Evolutionary conservation across 2,329 filamentous ascomycete genomes (phyloP), one percentile per base, ranked within the genome.

Genomic region (Aspergillus novofumigatus): DNA sequence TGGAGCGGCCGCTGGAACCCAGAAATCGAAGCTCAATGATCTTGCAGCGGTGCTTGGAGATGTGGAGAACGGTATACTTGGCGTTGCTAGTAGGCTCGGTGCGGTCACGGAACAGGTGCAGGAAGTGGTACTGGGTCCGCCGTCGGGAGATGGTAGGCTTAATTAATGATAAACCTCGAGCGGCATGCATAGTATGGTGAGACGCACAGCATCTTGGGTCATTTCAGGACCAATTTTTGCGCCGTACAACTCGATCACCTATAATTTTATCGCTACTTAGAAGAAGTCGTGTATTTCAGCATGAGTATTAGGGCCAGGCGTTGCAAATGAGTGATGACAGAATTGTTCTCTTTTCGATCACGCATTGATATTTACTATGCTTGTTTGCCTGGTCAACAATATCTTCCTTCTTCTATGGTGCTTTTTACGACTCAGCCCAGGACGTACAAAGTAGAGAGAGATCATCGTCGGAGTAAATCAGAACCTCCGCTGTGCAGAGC

Each of bases 61-160:
- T 62, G 86, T 89, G 59, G 85, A 89, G 72, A 79, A 82, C 63
- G 82, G 85, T 56, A 86, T 89, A 55, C 71, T 87, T 55, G 81
- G 83, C 53, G 85, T 87, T 55, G 86, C 86, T 4, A 78, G 80
- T 25, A 80, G 84, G 55, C 80, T 89, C 51, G 85, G 84, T 2
- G 75, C 75, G 49, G 80, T 80, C 4, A 82, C 84, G 59, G 86
- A 88, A 68, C 81, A 81, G 38, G 79, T 87, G 56, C 85, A 86
- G 54, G 80, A 80, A 61, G 69, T 87, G 53, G 81, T 73, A 42
- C 62, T 78, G 42, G 83, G 82, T 1, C 72, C 74, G 3, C 63
- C 72, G 49, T 65, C 63, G 17, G 53, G 63, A 8, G 67, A 71
- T 55, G 62, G 67, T 32, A 64, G 69, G 35, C 61, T 68, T 26